phyloP scores from a whole-genome alignment of 2,329 filamentous ascomycete genomes.

The Volutella citrinella region DNA sequence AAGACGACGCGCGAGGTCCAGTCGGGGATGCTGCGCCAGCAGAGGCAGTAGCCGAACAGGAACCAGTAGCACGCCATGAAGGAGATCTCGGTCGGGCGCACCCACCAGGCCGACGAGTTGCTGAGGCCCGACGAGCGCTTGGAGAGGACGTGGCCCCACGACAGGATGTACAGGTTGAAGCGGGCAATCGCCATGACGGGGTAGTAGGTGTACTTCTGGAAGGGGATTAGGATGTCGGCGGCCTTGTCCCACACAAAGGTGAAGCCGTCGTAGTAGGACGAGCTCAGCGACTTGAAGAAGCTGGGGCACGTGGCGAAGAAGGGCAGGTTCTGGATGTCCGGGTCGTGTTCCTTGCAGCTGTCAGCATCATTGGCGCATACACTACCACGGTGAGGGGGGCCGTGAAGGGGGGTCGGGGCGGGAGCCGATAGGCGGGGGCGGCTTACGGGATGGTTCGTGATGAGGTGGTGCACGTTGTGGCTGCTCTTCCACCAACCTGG shows the following conservation, averaged over 20 bases:
- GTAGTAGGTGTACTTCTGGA: slow-evolving; percentile 68
- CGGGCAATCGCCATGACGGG: slow-evolving; percentile 64
- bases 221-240: slow-evolving; percentile 56
- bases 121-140: slow-evolving; percentile 54
- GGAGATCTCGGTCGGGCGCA: slow-evolving; percentile 61
- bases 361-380: no score
- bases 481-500: slow-evolving; percentile 70
- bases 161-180: slow-evolving; percentile 70
- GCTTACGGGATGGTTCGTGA: slow-evolving; percentile 59
- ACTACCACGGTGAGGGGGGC: no score
- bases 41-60: slow-evolving; percentile 63
- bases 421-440: no score
- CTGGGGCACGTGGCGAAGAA: slow-evolving; percentile 65
- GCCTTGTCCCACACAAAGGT: slow-evolving; percentile 60
- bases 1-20: slow-evolving; percentile 57
- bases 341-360: slow-evolving; percentile 46
- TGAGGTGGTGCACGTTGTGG: slow-evolving; percentile 66
- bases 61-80: slow-evolving; percentile 66
- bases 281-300: slow-evolving; percentile 62
- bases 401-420: no score
- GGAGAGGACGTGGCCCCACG: slow-evolving; percentile 62
- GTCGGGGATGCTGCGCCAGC: slow-evolving; percentile 58
- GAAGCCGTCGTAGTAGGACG: slow-evolving; percentile 62
- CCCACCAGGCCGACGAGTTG: slow-evolving; percentile 59
- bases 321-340: slow-evolving; percentile 64